phyloP scores from a whole-genome alignment of 2,329 filamentous ascomycete species.

The Monosporascus sp. region DNA sequence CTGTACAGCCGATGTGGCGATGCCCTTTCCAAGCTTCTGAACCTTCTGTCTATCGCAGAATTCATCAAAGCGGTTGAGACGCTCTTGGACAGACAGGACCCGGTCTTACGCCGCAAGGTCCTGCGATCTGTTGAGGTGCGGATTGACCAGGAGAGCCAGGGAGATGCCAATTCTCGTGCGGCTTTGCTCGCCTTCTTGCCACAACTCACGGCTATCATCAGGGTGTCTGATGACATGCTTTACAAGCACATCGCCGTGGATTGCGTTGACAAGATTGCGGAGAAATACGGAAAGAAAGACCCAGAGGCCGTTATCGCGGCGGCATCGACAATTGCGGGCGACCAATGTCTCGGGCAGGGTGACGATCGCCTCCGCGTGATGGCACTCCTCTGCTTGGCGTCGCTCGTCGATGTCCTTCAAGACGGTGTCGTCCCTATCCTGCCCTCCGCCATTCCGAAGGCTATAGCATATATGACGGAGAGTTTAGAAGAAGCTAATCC shows the following conservation, averaged over 20 bases:
- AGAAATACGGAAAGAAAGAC: slow-evolving; percentile 94
- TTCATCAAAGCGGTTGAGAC: slow-evolving; percentile 85
- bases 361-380: slow-evolving; percentile 72
- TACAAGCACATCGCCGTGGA: slow-evolving; percentile 82
- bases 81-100: slow-evolving; percentile 69
- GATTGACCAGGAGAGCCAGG: slow-evolving; percentile 66
- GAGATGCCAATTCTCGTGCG: slow-evolving; percentile 60
- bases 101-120: slow-evolving; percentile 72
- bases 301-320: slow-evolving; percentile 68
- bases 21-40: slow-evolving; percentile 72
- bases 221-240: slow-evolving; percentile 63
- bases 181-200: slow-evolving; percentile 75
- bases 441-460: slow-evolving; percentile 66
- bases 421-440: slow-evolving; percentile 82
- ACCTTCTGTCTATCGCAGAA: slow-evolving; percentile 77
- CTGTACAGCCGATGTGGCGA: slow-evolving; percentile 59
- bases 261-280: slow-evolving; percentile 87
- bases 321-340: slow-evolving; percentile 69
- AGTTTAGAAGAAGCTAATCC: slow-evolving; percentile 50
- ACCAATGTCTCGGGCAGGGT: slow-evolving; percentile 67
- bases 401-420: slow-evolving; percentile 79
- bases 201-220: slow-evolving; percentile 70
- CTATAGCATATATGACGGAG: slow-evolving; percentile 63
- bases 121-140: slow-evolving; percentile 75
- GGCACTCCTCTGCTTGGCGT: slow-evolving; percentile 83